Base-by-base conservation (phyloP, 768 basidiomycete species). In the Suillus brevipes region DNA sequence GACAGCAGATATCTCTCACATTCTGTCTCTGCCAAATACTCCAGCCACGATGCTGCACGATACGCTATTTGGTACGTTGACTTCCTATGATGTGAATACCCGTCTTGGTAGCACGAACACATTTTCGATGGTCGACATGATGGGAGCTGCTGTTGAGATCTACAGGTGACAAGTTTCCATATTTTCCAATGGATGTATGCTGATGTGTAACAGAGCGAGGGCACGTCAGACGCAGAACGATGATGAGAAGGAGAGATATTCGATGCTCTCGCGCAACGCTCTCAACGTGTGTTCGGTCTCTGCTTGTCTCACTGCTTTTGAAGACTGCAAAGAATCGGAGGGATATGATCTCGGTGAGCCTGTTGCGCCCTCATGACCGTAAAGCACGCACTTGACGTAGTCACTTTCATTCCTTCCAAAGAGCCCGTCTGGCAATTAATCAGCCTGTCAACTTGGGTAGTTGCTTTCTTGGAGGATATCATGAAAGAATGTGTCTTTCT, bases 371-470 rank as follows among this genome's bases (percentile, higher is more conserved):
- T 62, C 23, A 23, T 40, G 37, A 40, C 53, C 40, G 40, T 6
- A 38, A 62, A 28, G 28, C 34, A 50, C 34, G 55, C 63, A 66
- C 70, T 56, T 5, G 40, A 20, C 50, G 65, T 60, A 69, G 36
- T 8, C 12, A 49, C 49, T 36, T 61, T 64, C 34, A 18, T 28
- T 55, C 10, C 34, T 53, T 34, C 10, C 6, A 55, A 55, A 94
- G 91, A 87, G 61, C 85, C 88, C 42, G 82, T 87, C 34, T 93
- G 92, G 92, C 87, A 89, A 67, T 80, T 93, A 16, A 84, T 87
- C 55, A 84, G 83, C 10, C 70, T 92, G 55, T 85, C 83, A 1
- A 78, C 77, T 9, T 94, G 90, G 90, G 72, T 85, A 52, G 77
- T 91, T 34, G 75, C 76, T 40, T 87, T 91, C 67, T 66, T 87